A percentile compares a stretch with the other conserved stretches of the same genome.
Conservation (phyloP, 2,329 filamentous ascomycete species). For the Fusarium chaquense region DNA sequence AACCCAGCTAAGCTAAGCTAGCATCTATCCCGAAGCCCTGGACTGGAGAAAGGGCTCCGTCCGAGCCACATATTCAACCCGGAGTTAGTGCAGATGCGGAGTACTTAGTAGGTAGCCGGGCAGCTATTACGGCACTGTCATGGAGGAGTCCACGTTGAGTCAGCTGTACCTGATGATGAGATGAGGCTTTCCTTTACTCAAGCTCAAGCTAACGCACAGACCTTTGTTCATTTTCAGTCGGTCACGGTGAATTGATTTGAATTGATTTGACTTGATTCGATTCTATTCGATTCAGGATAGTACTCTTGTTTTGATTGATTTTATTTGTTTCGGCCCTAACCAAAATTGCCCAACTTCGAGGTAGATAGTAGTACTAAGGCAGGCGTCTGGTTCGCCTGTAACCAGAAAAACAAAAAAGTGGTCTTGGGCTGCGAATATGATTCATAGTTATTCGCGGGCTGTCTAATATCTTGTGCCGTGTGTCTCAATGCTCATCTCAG, state of each 20-base stretch:
- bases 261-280: slow-evolving; percentile 8
- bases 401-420: neutral
- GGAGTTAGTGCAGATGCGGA: neutral
- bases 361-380: neutral
- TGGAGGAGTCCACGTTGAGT: neutral
- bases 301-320: neutral
- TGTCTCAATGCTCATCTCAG: slow-evolving; percentile 16
- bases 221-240: slow-evolving; percentile 9
- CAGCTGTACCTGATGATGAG: neutral
- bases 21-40: neutral
- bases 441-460: slow-evolving; percentile 21
- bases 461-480: slow-evolving; percentile 30
- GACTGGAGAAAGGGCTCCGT: slow-evolving; percentile 5
- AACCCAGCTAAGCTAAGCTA: slow-evolving; percentile 7
- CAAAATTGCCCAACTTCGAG: neutral
- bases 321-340: neutral
- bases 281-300: neutral
- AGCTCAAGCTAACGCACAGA: slow-evolving; percentile 16
- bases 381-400: slow-evolving; percentile 38
- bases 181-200: neutral
- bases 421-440: slow-evolving; percentile 13
- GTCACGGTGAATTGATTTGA: slow-evolving; percentile 2
- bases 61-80: neutral
- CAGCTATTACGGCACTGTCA: neutral
- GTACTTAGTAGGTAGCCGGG: no score